Conservation (phyloP, 2,329 filamentous ascomycete genomes). For the Huntiella omanensis region DNA sequence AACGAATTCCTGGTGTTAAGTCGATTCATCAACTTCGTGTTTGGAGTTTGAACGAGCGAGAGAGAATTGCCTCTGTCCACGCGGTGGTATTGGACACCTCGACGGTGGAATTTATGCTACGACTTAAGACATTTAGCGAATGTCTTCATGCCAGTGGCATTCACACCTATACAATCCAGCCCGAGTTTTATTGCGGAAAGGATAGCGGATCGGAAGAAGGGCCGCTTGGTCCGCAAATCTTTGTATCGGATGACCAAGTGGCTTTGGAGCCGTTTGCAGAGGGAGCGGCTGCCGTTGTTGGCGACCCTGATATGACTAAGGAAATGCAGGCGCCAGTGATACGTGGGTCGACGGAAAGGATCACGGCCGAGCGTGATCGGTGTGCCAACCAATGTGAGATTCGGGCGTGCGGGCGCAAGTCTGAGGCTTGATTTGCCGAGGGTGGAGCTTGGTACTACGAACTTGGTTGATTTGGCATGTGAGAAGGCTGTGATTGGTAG, state of each 20-base stretch:
- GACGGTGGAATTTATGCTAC: constrained; percentile 37
- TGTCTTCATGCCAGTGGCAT: constrained; percentile 58
- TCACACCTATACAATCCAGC: constrained; percentile 52
- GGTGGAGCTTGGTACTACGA: too few relatives aligned
- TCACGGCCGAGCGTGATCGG: neutral
- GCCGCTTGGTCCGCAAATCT: neutral
- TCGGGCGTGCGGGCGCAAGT: neutral
- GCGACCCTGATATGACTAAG: neutral
- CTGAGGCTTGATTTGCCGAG: neutral
- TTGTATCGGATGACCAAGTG: neutral
- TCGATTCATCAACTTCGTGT: constrained; percentile 56
- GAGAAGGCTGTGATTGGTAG: too few relatives aligned
- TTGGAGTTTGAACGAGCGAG: constrained; percentile 54
- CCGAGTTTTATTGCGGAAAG: constrained; percentile 24
- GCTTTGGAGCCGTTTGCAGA: neutral
- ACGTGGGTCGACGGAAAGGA: too few relatives aligned
- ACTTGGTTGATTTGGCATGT: too few relatives aligned
- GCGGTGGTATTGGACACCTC: constrained; percentile 40
- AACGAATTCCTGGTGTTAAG: constrained; percentile 47
- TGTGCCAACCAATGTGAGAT: constrained; percentile 1
- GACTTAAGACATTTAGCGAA: constrained; percentile 42
- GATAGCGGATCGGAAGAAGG: neutral
- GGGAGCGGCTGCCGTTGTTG: neutral
- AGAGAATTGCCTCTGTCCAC: constrained; percentile 51
- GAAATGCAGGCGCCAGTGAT: neutral